Conservation (phyloP, 495 filamentous ascomycete genomes). For the Aspergillus cristatus region DNA sequence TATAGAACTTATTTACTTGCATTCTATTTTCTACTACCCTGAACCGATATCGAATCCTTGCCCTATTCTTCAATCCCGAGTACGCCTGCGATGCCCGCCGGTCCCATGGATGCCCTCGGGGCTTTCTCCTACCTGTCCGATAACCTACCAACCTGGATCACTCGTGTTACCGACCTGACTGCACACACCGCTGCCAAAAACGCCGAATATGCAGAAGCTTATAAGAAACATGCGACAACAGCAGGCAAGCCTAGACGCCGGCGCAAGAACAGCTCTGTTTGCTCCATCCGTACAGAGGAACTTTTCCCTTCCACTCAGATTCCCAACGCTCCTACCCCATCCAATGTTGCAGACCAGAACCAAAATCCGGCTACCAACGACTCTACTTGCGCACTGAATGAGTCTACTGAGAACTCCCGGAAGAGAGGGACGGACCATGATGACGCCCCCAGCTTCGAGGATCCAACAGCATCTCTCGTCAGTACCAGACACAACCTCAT, state of each 20-base stretch:
- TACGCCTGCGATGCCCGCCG: constrained; percentile 8
- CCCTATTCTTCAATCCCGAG: too few relatives aligned
- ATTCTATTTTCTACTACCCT: too few relatives aligned
- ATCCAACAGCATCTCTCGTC: constrained; percentile 41
- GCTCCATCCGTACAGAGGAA: constrained; percentile 38
- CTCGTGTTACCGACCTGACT: constrained; percentile 58
- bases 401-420: constrained; percentile 11
- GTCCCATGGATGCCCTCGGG: constrained; percentile 52
- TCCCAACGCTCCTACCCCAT: too few relatives aligned
- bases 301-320: constrained; percentile 12
- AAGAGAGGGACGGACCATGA: constrained; percentile 24
- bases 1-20: too few relatives aligned
- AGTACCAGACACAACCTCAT: constrained; percentile 72
- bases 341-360: constrained; percentile 2
- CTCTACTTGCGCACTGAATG: constrained; percentile 2
- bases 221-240: constrained; percentile 17
- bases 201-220: constrained; percentile 48
- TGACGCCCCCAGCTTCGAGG: constrained; percentile 19
- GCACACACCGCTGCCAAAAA: constrained; percentile 60
- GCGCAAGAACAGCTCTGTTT: constrained; percentile 36
- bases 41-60: too few relatives aligned
- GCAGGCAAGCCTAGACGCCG: constrained; percentile 17
- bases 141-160: constrained; percentile 60
- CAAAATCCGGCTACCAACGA: constrained; percentile 9
- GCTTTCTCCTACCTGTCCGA: constrained; percentile 47